Evolutionary conservation across 352 stramenopile genomes (phyloP), one percentile per base, ranked within the genome.

Genomic region (Globisporangium radiosum): DNA sequence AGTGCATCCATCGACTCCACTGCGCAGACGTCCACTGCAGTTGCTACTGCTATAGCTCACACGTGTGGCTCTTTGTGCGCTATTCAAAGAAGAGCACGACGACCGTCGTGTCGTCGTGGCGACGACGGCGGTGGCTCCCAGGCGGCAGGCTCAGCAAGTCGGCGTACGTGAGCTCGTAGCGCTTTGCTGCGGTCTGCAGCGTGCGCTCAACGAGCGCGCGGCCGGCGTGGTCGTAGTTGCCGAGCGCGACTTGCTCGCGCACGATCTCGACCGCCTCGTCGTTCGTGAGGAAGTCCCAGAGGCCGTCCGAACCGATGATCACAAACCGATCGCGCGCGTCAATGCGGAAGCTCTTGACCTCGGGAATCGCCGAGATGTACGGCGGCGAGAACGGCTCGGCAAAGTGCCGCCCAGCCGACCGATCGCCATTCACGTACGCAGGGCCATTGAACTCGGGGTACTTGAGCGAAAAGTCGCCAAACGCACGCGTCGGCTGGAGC

Each of bases 221-320:
- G 0, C 82, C 84, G 1, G 88, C 87, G 14, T 86, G 73, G 14
- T 91, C 78, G 53, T 87, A 75, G 33, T 91, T 85, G 38, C 84
- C 81, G 10, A 75, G 69, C 0, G 67, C 69, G 11, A 70, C 60
- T 47, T 92, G 73, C 42, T 76, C 70, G 33, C 78, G 77, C 14
- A 98, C 94, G n/a, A 98, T 77, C 43, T 97, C 85, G 1, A 98
- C 88, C 14, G 90, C 95, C 47, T 99, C 96, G 70, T 98, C 83
- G 68, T 98, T 98, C 62, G 67, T 88, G 48, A 98, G 76, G 50
- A 97, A 96, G 75, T 99, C 96, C 96, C 96, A 99, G n/a, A 99
- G 71, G 11, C 96, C 96, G 74, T 99, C 97, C 65, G 95, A 98
- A 33, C 81, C 70, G 45, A 99, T 90, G 53, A 99, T 88, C 53